phyloP scores from a whole-genome alignment of 805 yeast genomes.

The Danielozyma ontarioensis region DNA sequence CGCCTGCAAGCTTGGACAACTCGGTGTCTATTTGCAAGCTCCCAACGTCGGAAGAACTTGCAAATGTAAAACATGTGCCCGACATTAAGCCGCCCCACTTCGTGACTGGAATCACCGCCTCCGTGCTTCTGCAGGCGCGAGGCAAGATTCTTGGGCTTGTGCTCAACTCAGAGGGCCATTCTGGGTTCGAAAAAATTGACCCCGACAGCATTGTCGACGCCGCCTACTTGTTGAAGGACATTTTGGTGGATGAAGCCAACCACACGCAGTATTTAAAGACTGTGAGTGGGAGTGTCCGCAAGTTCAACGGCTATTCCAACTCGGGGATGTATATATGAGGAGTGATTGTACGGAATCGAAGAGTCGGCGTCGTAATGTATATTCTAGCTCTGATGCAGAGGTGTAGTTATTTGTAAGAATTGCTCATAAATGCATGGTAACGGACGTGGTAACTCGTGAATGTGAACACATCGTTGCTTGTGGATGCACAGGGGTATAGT shows the following conservation, averaged over 20 bases:
- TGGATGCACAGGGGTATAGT: too few species aligned
- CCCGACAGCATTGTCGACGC: conserved; percentile 36
- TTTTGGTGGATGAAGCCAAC: conserved; percentile 3
- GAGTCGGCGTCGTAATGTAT: too few species aligned
- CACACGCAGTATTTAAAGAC: conserved; percentile 6
- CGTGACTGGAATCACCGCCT: conserved; percentile 54
- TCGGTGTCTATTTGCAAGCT: conserved; percentile 21
- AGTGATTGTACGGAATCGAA: too few species aligned
- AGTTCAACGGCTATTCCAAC: conserved; percentile 18
- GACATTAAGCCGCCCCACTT: conserved; percentile 55
- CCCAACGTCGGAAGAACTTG: conserved; percentile 2
- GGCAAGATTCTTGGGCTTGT: conserved; percentile 15
- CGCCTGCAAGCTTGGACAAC: conserved; percentile 35
- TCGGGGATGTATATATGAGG: conserved; percentile 21
- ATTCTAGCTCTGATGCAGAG: neutral
- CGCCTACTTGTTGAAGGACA: conserved; percentile 2
- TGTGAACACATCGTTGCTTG: too few species aligned
- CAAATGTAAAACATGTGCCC: conserved; percentile 11
- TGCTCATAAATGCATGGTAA: neutral
- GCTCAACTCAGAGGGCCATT: conserved; percentile 58
- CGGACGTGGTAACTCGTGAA: neutral
- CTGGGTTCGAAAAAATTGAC: conserved; percentile 53
- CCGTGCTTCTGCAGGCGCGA: conserved; percentile 23
- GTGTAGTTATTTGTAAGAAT: neutral
- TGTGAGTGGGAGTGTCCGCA: conserved; percentile 17